Percentiles rank a stretch among this genome's conserved stretches.
Conservation (phyloP, 441 rosid genomes). For the Euphorbia neoarborescens region DNA sequence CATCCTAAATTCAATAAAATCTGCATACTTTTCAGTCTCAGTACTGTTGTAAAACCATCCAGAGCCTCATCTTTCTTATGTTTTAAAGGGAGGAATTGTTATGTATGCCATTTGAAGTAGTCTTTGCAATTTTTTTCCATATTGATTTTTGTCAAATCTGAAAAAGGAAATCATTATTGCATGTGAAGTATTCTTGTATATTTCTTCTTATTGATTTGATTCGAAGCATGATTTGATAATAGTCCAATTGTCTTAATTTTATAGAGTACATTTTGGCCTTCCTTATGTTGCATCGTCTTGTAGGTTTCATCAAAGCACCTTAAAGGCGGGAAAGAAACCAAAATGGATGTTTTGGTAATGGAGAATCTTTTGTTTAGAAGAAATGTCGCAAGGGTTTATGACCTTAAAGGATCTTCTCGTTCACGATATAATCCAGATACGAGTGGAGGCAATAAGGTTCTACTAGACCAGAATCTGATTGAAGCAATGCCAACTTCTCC, state of each 20-base stretch:
- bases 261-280: conserved; percentile 1
- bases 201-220: neutral
- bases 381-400: conserved; percentile 61
- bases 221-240: neutral
- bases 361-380: conserved; percentile 84
- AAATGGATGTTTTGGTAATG: conserved; percentile 86
- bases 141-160: neutral
- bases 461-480: conserved; percentile 83
- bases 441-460: conserved; percentile 79
- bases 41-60: neutral
- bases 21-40: neutral
- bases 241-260: neutral
- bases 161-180: neutral
- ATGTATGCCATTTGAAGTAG: neutral
- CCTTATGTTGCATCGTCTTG: conserved; percentile 19
- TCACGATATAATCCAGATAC: conserved; percentile 84
- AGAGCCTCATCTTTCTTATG: neutral
- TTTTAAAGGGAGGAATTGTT: neutral
- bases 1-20: neutral
- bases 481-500: conserved; percentile 96
- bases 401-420: conserved; percentile 87
- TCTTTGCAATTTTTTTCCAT: neutral
- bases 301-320: conserved; percentile 64
- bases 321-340: conserved; percentile 75
- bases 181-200: neutral